Evolutionary conservation across 768 basidiomycete genomes (phyloP).

Genomic region (Suillus occidentalis): DNA sequence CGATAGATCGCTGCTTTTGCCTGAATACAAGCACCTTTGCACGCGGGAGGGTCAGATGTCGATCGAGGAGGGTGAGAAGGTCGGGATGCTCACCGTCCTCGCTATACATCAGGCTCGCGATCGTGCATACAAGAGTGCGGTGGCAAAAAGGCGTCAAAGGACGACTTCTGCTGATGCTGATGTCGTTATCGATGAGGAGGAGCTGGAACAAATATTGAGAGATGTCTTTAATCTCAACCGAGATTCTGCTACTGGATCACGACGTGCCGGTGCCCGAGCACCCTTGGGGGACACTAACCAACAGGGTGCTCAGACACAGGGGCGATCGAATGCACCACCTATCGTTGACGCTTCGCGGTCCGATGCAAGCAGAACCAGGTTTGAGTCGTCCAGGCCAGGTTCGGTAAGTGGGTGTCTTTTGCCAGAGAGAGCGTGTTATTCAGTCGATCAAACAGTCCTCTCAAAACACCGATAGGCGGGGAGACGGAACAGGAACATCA

Average conservation of each 20-base stretch:
- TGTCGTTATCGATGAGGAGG: constrained; percentile 21
- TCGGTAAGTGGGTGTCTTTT: background rate
- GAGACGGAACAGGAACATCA: background rate
- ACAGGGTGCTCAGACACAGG: background rate
- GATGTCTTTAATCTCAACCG: constrained; percentile 31
- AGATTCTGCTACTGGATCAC: background rate
- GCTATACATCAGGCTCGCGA: constrained; percentile 58
- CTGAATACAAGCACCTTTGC: constrained; percentile 52
- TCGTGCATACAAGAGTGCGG: constrained; percentile 34
- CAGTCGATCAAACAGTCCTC: background rate
- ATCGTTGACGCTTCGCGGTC: too few species aligned
- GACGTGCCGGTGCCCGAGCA: background rate
- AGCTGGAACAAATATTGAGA: constrained; percentile 29
- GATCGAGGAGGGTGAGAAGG: constrained; percentile 50
- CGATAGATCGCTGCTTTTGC: constrained; percentile 47
- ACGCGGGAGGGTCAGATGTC: constrained; percentile 51
- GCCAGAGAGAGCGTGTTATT: background rate
- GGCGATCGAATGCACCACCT: background rate
- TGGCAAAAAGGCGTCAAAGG: constrained; percentile 22
- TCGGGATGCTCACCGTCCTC: constrained; percentile 57
- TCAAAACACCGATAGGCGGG: background rate
- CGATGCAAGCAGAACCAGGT: background rate
- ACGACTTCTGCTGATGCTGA: constrained; percentile 23
- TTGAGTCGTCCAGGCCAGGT: background rate
- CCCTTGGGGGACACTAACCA: background rate